phyloP scores from a whole-genome alignment of 208 protist genomes.

The Leishmania arabica region DNA sequence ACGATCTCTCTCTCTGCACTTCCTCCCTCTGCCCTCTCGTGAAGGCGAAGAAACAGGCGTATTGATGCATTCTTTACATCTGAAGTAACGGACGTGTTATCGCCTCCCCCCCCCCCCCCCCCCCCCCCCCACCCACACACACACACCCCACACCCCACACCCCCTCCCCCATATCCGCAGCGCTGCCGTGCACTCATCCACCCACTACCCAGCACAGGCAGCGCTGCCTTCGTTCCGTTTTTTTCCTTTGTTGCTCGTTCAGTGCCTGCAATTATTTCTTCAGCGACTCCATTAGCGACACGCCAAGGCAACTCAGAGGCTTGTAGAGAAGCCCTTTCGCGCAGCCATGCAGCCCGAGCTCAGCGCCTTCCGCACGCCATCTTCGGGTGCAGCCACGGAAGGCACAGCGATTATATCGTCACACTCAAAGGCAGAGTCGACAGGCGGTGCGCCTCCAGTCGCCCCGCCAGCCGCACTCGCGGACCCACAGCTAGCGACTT shows the following conservation, averaged over 20 bases:
- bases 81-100: background rate
- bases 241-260: background rate
- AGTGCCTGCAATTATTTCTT: background rate
- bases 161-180: background rate
- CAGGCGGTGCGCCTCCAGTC: background rate
- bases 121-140: background rate
- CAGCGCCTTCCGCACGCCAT: background rate
- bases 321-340: background rate
- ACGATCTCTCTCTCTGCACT: background rate
- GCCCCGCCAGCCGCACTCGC: background rate
- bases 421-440: background rate
- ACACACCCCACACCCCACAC: no score
- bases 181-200: background rate
- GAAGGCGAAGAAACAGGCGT: background rate
- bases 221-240: background rate
- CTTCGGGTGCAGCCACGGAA: background rate
- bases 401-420: background rate
- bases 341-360: background rate
- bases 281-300: background rate
- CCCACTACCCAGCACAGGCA: background rate
- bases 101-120: background rate
- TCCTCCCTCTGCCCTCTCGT: background rate
- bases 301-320: background rate
- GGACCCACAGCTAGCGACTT: background rate
- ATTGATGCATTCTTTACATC: background rate